Base-by-base conservation (phyloP, 768 basidiomycete genomes). In the Solioccasus polychromus region DNA sequence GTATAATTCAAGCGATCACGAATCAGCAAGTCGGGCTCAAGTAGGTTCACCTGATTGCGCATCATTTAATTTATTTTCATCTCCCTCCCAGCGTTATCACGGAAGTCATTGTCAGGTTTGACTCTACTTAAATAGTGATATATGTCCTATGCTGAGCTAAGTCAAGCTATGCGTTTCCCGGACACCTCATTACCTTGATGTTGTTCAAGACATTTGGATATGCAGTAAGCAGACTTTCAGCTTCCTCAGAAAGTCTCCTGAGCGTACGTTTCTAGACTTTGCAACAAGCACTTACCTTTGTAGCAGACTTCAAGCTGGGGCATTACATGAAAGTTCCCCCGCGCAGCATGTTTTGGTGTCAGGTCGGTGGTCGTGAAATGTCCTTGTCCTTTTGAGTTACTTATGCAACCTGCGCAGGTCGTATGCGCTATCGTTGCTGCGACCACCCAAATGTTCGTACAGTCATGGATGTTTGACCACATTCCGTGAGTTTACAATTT, bases 171-270 rank as follows among this genome's bases (percentile, higher is more conserved):
- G 79, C 76, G 20, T 74, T 88, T 32, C 90, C 88, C 11, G 88
- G 90, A 2, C 77, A 77, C 14, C 86, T 88, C 5, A 62, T 90
- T 44, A 88, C 89, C 0, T 86, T 81, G 75, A 88, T 91, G 88
- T 70, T 90, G 71, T 89, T 89, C 76, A 90, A 88, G 77, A 85
- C 84, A 0, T 88, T 75, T 74, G 86, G 88, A 26, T 88, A 86
- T 55, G 82, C 84, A 47, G 82, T 67, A 19, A 28, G 60, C 35
- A 30, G 7, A n/a, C n/a, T n/a, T n/a, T 20, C 3, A 9, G n/a
- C 19, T 5, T 19, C 1, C 5, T 17, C 18, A n/a, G 12, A 35
- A 3, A 1, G 6, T 29, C n/a, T 0, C 4, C 8, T 26, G 20
- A 12, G 1, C 3, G 4, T 19, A 24, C 44, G 42, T 25, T 25